phyloP scores from a whole-genome alignment of 495 filamentous ascomycete genomes.

The Hyaloscypha hepaticicola region DNA sequence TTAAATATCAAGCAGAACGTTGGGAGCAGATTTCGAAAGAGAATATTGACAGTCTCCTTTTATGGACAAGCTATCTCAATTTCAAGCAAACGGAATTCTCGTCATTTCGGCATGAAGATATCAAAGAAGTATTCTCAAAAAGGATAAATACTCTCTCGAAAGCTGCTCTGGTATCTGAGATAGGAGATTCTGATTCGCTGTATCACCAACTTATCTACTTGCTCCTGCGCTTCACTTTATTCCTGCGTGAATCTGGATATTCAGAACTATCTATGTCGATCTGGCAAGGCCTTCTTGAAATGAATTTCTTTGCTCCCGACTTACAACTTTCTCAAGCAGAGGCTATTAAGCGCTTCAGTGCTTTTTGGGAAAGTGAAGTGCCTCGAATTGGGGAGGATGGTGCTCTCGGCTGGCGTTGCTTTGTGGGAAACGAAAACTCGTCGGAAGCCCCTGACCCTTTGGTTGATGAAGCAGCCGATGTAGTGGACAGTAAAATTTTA shows the following conservation, averaged over 20 bases:
- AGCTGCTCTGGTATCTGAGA: conserved; percentile 31
- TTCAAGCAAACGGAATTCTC: conserved; percentile 69
- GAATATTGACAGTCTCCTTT: conserved; percentile 53
- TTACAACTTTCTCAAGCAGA: conserved; percentile 12
- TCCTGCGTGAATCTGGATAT: conserved; percentile 78
- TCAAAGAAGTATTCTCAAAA: conserved; percentile 54
- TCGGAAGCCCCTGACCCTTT: conserved; percentile 42
- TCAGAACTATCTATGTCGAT: conserved; percentile 72
- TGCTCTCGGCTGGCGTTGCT: conserved; percentile 68
- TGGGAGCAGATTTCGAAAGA: conserved; percentile 63
- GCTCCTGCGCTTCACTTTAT: conserved; percentile 68
- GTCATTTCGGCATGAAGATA: conserved; percentile 66
- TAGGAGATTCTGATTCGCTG: conserved; percentile 28
- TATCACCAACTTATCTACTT: conserved; percentile 64
- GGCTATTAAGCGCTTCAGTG: conserved; percentile 22
- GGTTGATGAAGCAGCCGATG: conserved; percentile 20
- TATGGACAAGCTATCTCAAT: conserved; percentile 77
- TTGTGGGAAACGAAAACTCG: conserved; percentile 36
- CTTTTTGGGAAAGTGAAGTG: conserved; percentile 87
- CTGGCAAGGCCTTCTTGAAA: conserved; percentile 84
- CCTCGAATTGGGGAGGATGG: conserved; percentile 73
- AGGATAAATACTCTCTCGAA: conserved; percentile 52
- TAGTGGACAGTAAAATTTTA: conserved; percentile 36
- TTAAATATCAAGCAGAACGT: conserved; percentile 54
- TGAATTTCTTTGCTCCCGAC: conserved; percentile 59